phyloP scores from a whole-genome alignment of 768 basidiomycete genomes.

The Tylopilus sp. region DNA sequence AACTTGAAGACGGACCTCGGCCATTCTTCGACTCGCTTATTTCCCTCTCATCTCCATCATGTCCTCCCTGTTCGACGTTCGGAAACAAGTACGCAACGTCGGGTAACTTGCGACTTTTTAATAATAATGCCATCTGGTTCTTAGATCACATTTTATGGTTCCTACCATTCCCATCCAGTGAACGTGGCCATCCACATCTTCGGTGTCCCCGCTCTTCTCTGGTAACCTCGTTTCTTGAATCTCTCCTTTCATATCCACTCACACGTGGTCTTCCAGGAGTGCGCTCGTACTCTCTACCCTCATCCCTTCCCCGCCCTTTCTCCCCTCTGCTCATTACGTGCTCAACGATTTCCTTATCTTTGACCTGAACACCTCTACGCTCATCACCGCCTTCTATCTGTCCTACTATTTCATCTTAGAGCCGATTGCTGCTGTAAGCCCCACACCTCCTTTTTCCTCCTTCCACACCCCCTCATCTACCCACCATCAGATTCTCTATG shows the following conservation, averaged over 20 bases:
- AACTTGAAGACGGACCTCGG: background rate
- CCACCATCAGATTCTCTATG: slow-evolving; percentile 63
- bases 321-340: slow-evolving; percentile 50
- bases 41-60: slow-evolving; percentile 18
- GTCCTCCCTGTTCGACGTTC: slow-evolving; percentile 57
- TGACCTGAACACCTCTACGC: slow-evolving; percentile 63
- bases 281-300: slow-evolving; percentile 49
- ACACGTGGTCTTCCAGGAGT: slow-evolving; percentile 45
- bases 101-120: background rate
- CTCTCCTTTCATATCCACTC: slow-evolving; percentile 1
- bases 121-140: slow-evolving; percentile 6
- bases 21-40: background rate
- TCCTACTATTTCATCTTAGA: slow-evolving; percentile 81
- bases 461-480: slow-evolving; percentile 3
- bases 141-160: slow-evolving; percentile 89
- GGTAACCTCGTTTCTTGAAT: slow-evolving; percentile 42
- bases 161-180: slow-evolving; percentile 80
- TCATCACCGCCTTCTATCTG: slow-evolving; percentile 57
- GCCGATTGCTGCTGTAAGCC: slow-evolving; percentile 77
- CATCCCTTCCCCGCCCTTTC: slow-evolving; percentile 48
- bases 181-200: slow-evolving; percentile 86
- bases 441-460: background rate
- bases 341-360: slow-evolving; percentile 64
- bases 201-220: slow-evolving; percentile 81
- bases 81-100: slow-evolving; percentile 55